A percentile compares a stretch with the other conserved stretches of the same genome.
These are phyloP conservation scores for Arachnomyces sp. DNA, from an alignment of 2,329 filamentous ascomycete genomes.

Conservation along the genomic window DNA sequence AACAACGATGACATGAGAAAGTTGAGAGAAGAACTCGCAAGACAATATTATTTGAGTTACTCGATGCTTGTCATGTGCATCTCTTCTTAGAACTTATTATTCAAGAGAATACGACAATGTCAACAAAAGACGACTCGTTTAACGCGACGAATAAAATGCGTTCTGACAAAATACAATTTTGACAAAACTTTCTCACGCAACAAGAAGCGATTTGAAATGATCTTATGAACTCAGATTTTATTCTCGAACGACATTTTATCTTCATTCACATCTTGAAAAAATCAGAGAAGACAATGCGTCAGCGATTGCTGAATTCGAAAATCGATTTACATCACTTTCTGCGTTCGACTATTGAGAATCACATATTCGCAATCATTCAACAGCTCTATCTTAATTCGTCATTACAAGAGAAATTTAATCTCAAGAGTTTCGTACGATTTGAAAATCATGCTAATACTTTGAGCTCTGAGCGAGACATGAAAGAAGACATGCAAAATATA, in stretches of 20 bases:
- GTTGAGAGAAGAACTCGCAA: slow-evolving; percentile 14
- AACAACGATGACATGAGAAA: background rate
- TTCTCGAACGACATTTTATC: slow-evolving; percentile 15
- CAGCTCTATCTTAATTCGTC: slow-evolving; percentile 11
- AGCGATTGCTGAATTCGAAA: slow-evolving; percentile 19
- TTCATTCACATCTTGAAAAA: slow-evolving; percentile 10
- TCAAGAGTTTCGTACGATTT: slow-evolving; percentile 13
- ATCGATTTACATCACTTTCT: slow-evolving; percentile 16
- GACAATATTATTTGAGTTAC: slow-evolving; percentile 15
- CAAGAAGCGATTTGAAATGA: slow-evolving; percentile 18
- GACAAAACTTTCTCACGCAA: slow-evolving; percentile 17
- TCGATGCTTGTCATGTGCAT: slow-evolving; percentile 17
- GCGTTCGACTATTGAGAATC: slow-evolving; percentile 18
- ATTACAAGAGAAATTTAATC: slow-evolving; percentile 13
- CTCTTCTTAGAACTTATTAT: slow-evolving; percentile 16
- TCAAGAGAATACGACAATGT: slow-evolving; percentile 16
- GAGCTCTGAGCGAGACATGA: slow-evolving; percentile 4
- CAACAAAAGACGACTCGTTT: slow-evolving; percentile 17
- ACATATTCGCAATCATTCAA: slow-evolving; percentile 15
- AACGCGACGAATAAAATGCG: slow-evolving; percentile 9
- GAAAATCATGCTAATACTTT: slow-evolving; percentile 13
- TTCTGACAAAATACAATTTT: slow-evolving; percentile 15
- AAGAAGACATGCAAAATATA: slow-evolving; percentile 14
- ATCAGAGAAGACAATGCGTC: slow-evolving; percentile 12
- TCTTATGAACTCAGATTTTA: slow-evolving; percentile 8